Base-by-base conservation (phyloP, 805 yeast species). In the Candida dajiaensis region DNA sequence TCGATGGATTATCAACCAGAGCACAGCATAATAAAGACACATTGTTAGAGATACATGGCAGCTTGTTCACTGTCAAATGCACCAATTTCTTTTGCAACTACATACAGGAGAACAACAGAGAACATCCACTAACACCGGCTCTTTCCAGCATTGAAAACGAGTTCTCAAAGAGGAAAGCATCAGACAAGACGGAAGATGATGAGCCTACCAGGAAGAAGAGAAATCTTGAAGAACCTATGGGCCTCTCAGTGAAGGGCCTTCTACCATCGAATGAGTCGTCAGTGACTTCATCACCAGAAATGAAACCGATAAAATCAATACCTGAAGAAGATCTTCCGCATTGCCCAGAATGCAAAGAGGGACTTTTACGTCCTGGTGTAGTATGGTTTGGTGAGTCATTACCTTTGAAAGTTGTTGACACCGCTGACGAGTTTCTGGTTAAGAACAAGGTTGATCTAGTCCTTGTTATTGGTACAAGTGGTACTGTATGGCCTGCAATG, bases 361-460 rank as follows among this genome's bases (percentile, higher is more conserved):
- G 82, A 0, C 60, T 85, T 12, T 65, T 89, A 48, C 70, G 97
- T 20, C 97, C 97, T 0, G 96, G 94, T 0, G 95, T 89, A 3
- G 90, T 89, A 6, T 89, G 96, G 97, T 88, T 85, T 65, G 97
- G 97, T n/a, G 97, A 89, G 64, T 74, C 89, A 15, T 67, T 89
- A 40, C 88, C 95, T 0, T 63, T 86, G 45, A 66, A 66, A 41
- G 74, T 73, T 12, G 75, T 89, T 47, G 82, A 80, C 50, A 67
- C 67, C 38, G 88, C 87, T 6, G 96, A 89, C 65, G 78, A 76
- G 39, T 89, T 85, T 55, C 72, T 88, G 6, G 57, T 68, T 11
- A 69, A 69, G 22, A 64, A 64, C 6, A 67, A 68, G 33, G 82
- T 86, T 20, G 96, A 89, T 57, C 65, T 89, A 57, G 80, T 88